phyloP scores from a whole-genome alignment of 805 yeast species.

The Starmerella vaccinii region DNA sequence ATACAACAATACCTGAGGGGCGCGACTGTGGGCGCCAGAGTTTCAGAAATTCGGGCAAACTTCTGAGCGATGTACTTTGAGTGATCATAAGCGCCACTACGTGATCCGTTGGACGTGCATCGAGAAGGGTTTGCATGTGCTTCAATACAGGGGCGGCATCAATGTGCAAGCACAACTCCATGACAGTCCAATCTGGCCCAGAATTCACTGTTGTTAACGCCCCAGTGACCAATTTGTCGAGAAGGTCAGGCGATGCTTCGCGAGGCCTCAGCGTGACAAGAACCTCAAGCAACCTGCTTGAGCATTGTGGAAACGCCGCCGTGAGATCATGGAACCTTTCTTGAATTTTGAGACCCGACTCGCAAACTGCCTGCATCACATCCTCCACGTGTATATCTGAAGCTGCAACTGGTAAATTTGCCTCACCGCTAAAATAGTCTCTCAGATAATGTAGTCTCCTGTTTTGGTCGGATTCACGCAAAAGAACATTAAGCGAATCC shows the following conservation, averaged over 20 bases:
- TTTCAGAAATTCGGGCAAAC: constrained; percentile 2
- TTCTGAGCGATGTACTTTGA: constrained; percentile 7
- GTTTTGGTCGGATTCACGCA: constrained; percentile 2
- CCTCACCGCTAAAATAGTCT: not conserved
- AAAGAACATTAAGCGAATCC: not conserved
- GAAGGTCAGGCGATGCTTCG: constrained; percentile 1
- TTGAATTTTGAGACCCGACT: constrained; percentile 7
- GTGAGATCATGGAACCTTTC: constrained; percentile 10
- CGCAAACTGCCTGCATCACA: not conserved
- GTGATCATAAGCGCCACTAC: constrained; percentile 2
- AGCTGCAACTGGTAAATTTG: not conserved
- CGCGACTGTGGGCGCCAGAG: constrained; percentile 4
- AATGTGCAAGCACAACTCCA: constrained; percentile 1
- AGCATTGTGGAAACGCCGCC: constrained; percentile 7
- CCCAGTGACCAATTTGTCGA: not conserved
- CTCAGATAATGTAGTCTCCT: not conserved
- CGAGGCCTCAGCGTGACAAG: constrained; percentile 4
- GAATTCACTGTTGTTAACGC: not conserved
- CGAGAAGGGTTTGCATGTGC: not conserved
- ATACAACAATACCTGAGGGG: not conserved
- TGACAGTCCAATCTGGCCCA: constrained; percentile 5
- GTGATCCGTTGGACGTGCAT: not conserved
- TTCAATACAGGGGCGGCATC: constrained; percentile 9
- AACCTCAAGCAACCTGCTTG: not conserved
- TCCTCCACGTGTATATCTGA: constrained; percentile 2